Conservation (phyloP, 768 basidiomycete species). For the Hysterangium stoloniferum region DNA sequence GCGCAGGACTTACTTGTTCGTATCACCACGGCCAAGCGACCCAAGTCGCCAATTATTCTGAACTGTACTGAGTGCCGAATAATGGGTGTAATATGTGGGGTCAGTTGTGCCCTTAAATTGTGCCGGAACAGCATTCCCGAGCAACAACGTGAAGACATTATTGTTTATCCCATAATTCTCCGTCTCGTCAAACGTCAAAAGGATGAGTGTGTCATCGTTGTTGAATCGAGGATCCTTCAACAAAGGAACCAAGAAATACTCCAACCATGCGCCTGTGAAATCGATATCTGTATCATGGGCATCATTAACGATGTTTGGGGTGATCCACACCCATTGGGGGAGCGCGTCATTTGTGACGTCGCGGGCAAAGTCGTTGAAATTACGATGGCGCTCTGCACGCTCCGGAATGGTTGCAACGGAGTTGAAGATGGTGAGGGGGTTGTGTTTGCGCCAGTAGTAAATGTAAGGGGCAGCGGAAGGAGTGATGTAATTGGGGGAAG, state of each 20-base stretch:
- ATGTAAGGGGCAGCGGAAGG: constrained; percentile 32
- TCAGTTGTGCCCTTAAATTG: constrained; percentile 38
- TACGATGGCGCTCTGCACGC: constrained; percentile 41
- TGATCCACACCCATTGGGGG: constrained; percentile 55
- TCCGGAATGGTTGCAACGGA: constrained; percentile 35
- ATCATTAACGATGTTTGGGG: constrained; percentile 55
- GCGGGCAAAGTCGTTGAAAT: constrained; percentile 54
- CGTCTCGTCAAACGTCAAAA: constrained; percentile 56
- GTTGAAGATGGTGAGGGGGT: constrained; percentile 44
- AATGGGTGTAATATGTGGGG: constrained; percentile 52
- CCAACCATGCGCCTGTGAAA: constrained; percentile 38
- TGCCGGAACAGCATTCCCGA: constrained; percentile 39
- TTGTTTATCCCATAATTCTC: constrained; percentile 34
- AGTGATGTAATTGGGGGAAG: constrained; percentile 32
- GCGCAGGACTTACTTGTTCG: constrained; percentile 34
- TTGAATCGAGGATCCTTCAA: constrained; percentile 47
- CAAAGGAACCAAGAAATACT: constrained; percentile 45
- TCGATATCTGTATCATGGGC: constrained; percentile 52
- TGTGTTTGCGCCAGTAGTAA: constrained; percentile 52
- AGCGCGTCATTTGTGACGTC: constrained; percentile 43
- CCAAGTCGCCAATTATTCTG: constrained; percentile 55
- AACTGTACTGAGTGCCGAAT: constrained; percentile 47
- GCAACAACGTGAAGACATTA: constrained; percentile 35
- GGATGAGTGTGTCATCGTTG: constrained; percentile 42
- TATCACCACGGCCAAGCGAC: constrained; percentile 51